These are phyloP conservation scores for Dryas drummondii DNA, from an alignment of 306 rosid genomes.

Conservation along the genomic window DNA sequence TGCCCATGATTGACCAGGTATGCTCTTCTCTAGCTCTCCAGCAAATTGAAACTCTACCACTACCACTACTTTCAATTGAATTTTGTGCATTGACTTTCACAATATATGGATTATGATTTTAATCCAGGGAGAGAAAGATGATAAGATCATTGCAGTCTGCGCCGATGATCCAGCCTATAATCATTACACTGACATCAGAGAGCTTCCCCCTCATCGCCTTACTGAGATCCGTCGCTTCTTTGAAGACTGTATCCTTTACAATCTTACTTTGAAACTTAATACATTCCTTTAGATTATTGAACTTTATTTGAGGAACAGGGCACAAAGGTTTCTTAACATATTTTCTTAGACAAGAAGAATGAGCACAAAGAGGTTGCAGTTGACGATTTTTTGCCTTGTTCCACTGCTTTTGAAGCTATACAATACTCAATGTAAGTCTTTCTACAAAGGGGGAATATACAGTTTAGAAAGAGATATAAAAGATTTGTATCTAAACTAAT, in stretches of 20 bases:
- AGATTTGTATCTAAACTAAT: background rate
- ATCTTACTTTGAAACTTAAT: conserved; percentile 14
- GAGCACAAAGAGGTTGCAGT: conserved; percentile 97
- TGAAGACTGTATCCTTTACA: conserved; percentile 80
- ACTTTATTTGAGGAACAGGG: conserved; percentile 3
- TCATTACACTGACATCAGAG: conserved; percentile 67
- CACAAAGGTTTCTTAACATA: conserved; percentile 35
- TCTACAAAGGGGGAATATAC: background rate
- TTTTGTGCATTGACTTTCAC: conserved; percentile 1
- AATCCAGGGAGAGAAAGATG: conserved; percentile 87
- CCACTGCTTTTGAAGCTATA: conserved; percentile 67
- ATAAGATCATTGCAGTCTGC: conserved; percentile 90
- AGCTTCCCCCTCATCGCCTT: conserved; percentile 91
- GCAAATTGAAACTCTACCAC: conserved; percentile 7
- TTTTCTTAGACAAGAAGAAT: conserved; percentile 75
- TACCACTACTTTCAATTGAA: background rate
- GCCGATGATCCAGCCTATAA: conserved; percentile 94
- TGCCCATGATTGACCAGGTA: conserved; percentile 92
- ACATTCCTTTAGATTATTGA: background rate
- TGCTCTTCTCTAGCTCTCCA: conserved; percentile 6
- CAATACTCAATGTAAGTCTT: conserved; percentile 72
- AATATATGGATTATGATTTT: conserved; percentile 10
- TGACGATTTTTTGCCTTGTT: conserved; percentile 66
- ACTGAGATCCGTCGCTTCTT: conserved; percentile 88
- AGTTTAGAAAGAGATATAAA: too few relatives aligned